Conservation (phyloP, 225 moss, liverwort and hornwort species). For the Ulota crispa region DNA sequence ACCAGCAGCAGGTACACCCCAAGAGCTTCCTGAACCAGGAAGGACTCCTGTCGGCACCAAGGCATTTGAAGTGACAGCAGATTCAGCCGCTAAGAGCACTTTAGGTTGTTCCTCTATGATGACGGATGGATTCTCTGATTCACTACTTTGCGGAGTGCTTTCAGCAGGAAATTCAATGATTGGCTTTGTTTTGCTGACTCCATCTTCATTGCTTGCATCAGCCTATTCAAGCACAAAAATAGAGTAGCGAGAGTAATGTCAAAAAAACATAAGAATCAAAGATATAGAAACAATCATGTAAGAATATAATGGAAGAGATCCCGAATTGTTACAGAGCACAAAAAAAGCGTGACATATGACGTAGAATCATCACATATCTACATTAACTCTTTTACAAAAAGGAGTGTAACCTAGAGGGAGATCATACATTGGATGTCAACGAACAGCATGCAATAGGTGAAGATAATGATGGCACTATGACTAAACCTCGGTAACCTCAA, state of each 20-base stretch:
- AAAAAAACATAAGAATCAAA: not conserved
- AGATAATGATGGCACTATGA: not conserved
- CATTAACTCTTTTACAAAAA: conserved; percentile 7
- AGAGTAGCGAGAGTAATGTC: conserved; percentile 10
- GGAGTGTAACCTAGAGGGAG: not conserved
- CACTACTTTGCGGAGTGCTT: conserved; percentile 31
- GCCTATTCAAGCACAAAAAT: conserved; percentile 33
- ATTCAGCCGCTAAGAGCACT: conserved; percentile 29
- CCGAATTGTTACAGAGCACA: not conserved
- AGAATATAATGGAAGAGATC: not conserved
- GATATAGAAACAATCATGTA: conserved; percentile 6
- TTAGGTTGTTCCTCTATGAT: conserved; percentile 38
- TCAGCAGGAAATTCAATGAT: conserved; percentile 62
- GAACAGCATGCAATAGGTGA: not conserved
- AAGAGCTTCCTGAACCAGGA: conserved; percentile 49
- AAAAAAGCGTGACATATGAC: not conserved
- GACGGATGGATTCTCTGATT: conserved; percentile 23
- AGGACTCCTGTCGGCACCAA: conserved; percentile 53
- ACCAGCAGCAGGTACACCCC: conserved; percentile 60
- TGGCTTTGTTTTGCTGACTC: conserved; percentile 43
- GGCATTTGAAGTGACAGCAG: conserved; percentile 45
- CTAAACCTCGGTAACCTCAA: not conserved
- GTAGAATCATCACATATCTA: not conserved
- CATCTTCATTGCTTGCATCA: conserved; percentile 48
- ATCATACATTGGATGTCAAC: not conserved